Evolutionary conservation across 768 basidiomycete genomes (phyloP).

Genomic region (Wakefieldia striispora): DNA sequence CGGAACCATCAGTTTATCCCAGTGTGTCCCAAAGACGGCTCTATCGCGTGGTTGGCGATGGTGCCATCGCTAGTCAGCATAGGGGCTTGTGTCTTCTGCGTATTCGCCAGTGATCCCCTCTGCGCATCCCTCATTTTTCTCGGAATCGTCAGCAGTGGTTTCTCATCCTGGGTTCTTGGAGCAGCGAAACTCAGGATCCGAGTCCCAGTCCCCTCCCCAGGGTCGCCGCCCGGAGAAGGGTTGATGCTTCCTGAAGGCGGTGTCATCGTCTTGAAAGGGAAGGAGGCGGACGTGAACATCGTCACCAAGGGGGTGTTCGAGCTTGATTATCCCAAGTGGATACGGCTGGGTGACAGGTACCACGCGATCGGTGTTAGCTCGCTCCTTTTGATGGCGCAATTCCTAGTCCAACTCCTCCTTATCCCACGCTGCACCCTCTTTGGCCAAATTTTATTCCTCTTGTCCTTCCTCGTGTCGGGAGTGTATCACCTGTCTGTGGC

Average conservation of each 20-base stretch:
- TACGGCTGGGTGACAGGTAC: slow-evolving; percentile 1
- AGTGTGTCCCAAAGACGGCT: slow-evolving; percentile 6
- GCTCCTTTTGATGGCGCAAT: slow-evolving; percentile 28
- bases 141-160: slow-evolving; percentile 31
- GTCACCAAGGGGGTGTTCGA: slow-evolving; percentile 33
- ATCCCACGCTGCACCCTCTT: slow-evolving; percentile 30
- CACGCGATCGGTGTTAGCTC: slow-evolving; percentile 22
- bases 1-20: slow-evolving; percentile 3
- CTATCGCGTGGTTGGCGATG: slow-evolving; percentile 14
- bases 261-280: slow-evolving; percentile 28
- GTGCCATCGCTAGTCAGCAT: slow-evolving; percentile 27
- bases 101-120: slow-evolving; percentile 20
- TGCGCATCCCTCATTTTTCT: slow-evolving; percentile 30
- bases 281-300: slow-evolving; percentile 26
- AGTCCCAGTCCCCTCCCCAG: slow-evolving; percentile 20
- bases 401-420: slow-evolving; percentile 31
- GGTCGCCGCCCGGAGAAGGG: slow-evolving; percentile 32
- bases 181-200: slow-evolving; percentile 24
- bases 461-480: slow-evolving; percentile 30
- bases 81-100: slow-evolving; percentile 17
- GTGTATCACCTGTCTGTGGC: slow-evolving; percentile 31
- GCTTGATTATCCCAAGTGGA: slow-evolving; percentile 21
- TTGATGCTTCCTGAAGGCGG: slow-evolving; percentile 20
- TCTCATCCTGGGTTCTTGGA: slow-evolving; percentile 29
- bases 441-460: slow-evolving; percentile 32